Conservation (phyloP, 164 flowering plant species). For the Aristolochia californica region DNA sequence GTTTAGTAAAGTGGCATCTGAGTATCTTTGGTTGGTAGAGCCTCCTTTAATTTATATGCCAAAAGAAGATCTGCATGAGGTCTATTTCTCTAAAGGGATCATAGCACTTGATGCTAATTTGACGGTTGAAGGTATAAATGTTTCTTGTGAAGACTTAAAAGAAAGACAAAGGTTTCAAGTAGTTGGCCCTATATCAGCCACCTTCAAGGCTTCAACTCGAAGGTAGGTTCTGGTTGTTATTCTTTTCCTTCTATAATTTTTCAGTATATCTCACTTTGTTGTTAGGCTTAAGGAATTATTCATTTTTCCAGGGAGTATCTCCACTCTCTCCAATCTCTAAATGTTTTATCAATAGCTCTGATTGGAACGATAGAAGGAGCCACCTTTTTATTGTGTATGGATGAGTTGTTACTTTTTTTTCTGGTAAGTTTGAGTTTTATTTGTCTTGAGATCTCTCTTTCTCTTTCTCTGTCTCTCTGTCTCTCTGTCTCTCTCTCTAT, state of each 20-base stretch:
- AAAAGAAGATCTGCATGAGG: constrained; percentile 16
- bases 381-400: constrained; percentile 26
- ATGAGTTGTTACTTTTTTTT: constrained; percentile 42
- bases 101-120: constrained; percentile 32
- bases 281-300: not conserved
- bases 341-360: constrained; percentile 38
- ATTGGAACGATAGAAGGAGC: constrained; percentile 33
- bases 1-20: constrained; percentile 16
- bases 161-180: constrained; percentile 27
- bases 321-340: constrained; percentile 37
- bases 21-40: constrained; percentile 19
- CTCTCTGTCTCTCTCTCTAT: no score
- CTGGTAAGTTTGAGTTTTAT: constrained; percentile 38
- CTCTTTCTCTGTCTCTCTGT: no score
- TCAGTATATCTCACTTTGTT: not conserved
- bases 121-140: constrained; percentile 43
- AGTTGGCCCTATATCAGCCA: constrained; percentile 29
- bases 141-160: constrained; percentile 24
- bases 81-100: constrained; percentile 27
- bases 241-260: not conserved
- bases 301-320: constrained; percentile 47
- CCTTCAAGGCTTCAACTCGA: constrained; percentile 25
- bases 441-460: not conserved
- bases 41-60: constrained; percentile 23
- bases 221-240: constrained; percentile 33